Evolutionary conservation across 1,284 basidiomycete species (phyloP), one percentile per base, ranked within the genome.

Genomic region (Vanrija humicola): DNA sequence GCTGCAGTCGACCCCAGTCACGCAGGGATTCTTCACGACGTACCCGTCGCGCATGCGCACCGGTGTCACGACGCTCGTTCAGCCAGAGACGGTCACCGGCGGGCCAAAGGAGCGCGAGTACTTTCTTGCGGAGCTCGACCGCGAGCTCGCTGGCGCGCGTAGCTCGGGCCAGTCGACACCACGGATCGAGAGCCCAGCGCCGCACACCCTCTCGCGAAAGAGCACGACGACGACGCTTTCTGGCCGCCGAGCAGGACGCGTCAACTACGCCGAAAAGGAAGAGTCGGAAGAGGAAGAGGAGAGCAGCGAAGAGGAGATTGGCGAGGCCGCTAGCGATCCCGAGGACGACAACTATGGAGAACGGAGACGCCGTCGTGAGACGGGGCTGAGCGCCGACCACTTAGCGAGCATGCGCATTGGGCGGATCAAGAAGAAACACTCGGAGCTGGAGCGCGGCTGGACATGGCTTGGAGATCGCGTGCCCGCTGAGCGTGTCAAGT

Each of bases 1-100:
- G 6, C 45, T 69, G 19, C 50, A 56, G 18, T 57, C 63, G 2
- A 66, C 73, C 14, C 68, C 72, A 0, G 53, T 64, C 1, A 61
- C 57, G 0, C 95, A 98, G 73, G 92, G 89, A 0, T 76, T 86
- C 19, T 83, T 85, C 61, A 88, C 90, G 1, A 89, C 90, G 1
- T 98, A 96, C 74, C 81, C 92, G 0, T 89, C 93, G 6, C 84
- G 94, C n/a, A 79, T 98, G 53, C 85, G 89, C n/a, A 94, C 93
- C 0, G 95, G 95, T 25, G 83, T 88, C 6, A 89, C 90, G 1
- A 84, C 90, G 3, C 83, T 98, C 59, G 83, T 98, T 75, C 95
- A 98, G 70, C 93, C 94, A n/a, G 84, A 92, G 63, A 70, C 69
- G 23, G 64, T 74, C 50, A 68, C 71, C 23, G 72, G 75, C 40